Evolutionary conservation across 2,329 filamentous ascomycete genomes (phyloP).

Genomic region (Hypoxylon sp.): DNA sequence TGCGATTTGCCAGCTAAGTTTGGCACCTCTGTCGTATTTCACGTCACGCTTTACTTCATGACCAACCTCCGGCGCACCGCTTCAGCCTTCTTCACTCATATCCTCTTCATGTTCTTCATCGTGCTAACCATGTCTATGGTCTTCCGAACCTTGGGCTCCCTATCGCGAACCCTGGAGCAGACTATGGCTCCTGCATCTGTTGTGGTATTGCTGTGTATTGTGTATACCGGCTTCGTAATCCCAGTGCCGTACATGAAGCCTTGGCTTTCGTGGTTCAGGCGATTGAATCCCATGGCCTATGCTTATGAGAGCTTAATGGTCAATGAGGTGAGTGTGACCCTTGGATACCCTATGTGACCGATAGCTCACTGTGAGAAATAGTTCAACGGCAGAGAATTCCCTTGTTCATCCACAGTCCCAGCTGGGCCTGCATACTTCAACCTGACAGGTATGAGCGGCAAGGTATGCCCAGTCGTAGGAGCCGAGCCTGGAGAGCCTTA

Average conservation of each 20-base stretch:
- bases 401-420: no score
- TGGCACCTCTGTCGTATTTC: constrained; percentile 68
- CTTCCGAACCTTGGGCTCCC: constrained; percentile 81
- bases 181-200: constrained; percentile 53
- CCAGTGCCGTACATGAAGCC: constrained; percentile 73
- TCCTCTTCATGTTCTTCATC: constrained; percentile 79
- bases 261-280: no score
- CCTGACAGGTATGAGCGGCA: no score
- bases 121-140: constrained; percentile 86
- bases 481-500: no score
- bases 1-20: constrained; percentile 88
- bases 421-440: no score
- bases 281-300: constrained; percentile 77
- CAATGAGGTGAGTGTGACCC: constrained; percentile 69
- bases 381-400: no score
- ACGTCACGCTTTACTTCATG: constrained; percentile 88
- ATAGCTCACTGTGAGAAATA: no score
- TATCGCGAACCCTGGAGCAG: constrained; percentile 62
- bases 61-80: constrained; percentile 80
- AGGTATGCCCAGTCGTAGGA: no score
- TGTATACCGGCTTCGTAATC: constrained; percentile 77
- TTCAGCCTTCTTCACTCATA: constrained; percentile 85
- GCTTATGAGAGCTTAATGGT: constrained; percentile 83
- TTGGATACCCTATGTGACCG: no score
- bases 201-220: constrained; percentile 74